Base-by-base conservation (phyloP, 1,139 yeast genomes). In the Saccharomycopsis crataegensis region DNA sequence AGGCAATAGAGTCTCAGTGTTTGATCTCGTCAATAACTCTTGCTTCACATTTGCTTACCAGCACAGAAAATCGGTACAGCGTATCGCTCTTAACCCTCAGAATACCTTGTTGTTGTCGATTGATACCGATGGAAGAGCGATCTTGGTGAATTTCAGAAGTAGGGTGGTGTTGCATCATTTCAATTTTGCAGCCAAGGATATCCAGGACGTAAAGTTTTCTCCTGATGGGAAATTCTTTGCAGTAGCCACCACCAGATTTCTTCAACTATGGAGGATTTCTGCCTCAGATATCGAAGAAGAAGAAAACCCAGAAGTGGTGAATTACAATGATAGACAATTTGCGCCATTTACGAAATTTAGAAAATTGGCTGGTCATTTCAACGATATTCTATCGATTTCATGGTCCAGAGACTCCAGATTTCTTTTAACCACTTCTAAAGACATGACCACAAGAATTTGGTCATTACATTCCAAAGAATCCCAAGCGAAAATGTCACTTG, bases 261-360 rank as follows among this genome's bases (percentile, higher is more conserved):
- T 93, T 32, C 98, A 94, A 66, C 86, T 93, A 11, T 93, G 99
- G 99, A 83, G 81, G 63, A 89, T 98, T 1, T 98, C 98, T 0
- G 83, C 80, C 51, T 38, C 40, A 9, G 49, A 43, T 33, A 42
- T n/a, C 16, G 84, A 79, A 59, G 62, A 46, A 8, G 71, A 68
- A 46, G 31, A n/a, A 8, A n/a, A 11, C 9, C 49, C 36, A 7
- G 49, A 47, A 28, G 45, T 7, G 17, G 38, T 34, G 32, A 51
- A 48, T 14, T 56, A 56, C 33, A 54, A 56, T 48, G 83, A 79
- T 57, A 75, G 96, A 59, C 97, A 90, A 66, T 93, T 94, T 76
- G 94, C 96, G 1, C 99, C 99, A 14, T 94, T 93, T 70, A 86
- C 93, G 44, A 84, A 96, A 60, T 90, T 88, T 67, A 76, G 96